Evolutionary conservation across 768 basidiomycete species (phyloP).

Genomic region (Stropharia rugosoannulata): DNA sequence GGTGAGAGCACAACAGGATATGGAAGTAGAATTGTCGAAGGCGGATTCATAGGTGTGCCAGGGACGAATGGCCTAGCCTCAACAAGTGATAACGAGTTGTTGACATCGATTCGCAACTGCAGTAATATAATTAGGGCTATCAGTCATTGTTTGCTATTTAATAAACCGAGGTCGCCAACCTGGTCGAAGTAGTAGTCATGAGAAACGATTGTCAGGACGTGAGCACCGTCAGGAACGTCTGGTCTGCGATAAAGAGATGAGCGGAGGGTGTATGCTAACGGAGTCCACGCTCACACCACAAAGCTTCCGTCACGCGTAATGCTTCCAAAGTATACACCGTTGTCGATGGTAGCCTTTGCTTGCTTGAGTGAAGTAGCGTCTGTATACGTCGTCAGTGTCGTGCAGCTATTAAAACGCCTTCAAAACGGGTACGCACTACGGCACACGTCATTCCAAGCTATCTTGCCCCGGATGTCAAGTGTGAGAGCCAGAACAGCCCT

Average conservation of each 20-base stretch:
- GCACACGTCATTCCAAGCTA: conserved; percentile 75
- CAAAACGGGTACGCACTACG: conserved; percentile 38
- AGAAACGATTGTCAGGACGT: conserved; percentile 64
- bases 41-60: conserved; percentile 67
- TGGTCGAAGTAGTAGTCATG: conserved; percentile 73
- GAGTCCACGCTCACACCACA: conserved; percentile 50
- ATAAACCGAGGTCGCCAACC: conserved; percentile 33
- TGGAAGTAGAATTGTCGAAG: conserved; percentile 50
- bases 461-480: conserved; percentile 57
- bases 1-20: conserved; percentile 62
- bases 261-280: background rate
- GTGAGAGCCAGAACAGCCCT: conserved; percentile 36
- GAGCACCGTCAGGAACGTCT: conserved; percentile 66
- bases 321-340: conserved; percentile 51
- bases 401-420: conserved; percentile 7
- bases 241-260: conserved; percentile 39
- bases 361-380: conserved; percentile 46
- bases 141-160: background rate
- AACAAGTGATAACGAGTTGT: conserved; percentile 31
- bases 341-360: conserved; percentile 60
- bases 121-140: background rate
- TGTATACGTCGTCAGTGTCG: conserved; percentile 6
- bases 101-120: conserved; percentile 71
- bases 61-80: conserved; percentile 62
- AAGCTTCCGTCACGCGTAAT: conserved; percentile 62